Evolutionary conservation across 2,329 filamentous ascomycete species (phyloP), one percentile per base, ranked within the genome.

Genomic region (Ascochyta clinopodiicola): DNA sequence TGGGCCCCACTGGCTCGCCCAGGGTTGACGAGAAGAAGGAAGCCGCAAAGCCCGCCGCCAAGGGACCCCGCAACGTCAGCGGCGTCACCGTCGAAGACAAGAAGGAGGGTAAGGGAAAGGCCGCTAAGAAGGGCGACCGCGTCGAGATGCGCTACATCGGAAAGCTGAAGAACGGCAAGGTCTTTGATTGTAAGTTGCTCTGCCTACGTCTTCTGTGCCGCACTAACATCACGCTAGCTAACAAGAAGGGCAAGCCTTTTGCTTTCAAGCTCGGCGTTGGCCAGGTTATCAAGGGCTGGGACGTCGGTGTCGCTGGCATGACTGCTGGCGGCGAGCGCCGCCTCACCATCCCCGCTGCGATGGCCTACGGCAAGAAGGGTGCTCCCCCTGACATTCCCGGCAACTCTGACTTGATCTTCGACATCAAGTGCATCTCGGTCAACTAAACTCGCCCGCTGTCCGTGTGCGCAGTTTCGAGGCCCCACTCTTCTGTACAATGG

Each of bases 181-280:
- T 96, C 66, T 99, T 99, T 73, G 94, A 98, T 79, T 85, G 90
- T 92, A 80, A 83, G 88, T 85, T 35, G 17, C 36, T 22, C 15
- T 13, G 25, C 38, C 35, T 2, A n/a, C n/a, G 39, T 15, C 34
- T 17, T 5, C 13, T 19, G 36, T 7, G 22, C 36, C 22, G 50
- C 49, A 56, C 66, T 75, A 42, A 75, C 39, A 17, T 40, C 17
- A n/a, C 4, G 62, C 38, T 69, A 93, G 91, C 92, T 78, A 98
- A 99, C 86, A 99, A 98, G 86, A 97, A 96, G 83, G 95, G 95
- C 71, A 93, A 96, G 82, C 94, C 96, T 55, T 99, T 99, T 82
- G 85, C 85, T 66, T 98, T 98, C 87, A 96, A 94, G 84, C 87
- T 96, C 59, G 96, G 95, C 67, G 87, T 88, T 75, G 93, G 93